These are phyloP conservation scores for Knufia petricola DNA, from an alignment of 2,329 filamentous ascomycete species.

Conservation along the genomic window DNA sequence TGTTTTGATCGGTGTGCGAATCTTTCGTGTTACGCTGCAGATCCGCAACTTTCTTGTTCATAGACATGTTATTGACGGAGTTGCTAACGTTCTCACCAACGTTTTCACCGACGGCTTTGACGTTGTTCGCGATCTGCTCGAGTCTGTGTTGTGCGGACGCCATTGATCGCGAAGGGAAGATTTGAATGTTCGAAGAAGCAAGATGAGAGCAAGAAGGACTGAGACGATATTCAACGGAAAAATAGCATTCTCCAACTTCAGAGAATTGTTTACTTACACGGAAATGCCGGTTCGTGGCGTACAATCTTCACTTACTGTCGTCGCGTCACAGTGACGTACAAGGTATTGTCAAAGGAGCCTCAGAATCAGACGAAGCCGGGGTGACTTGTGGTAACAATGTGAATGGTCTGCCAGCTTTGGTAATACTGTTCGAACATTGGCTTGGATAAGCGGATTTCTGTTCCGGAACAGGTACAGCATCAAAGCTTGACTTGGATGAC, in stretches of 20 bases:
- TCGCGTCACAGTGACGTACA: not conserved
- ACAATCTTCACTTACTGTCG: no score
- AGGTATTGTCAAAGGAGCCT: not conserved
- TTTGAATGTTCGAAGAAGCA: no score
- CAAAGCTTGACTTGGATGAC: no score
- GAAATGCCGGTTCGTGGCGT: not conserved
- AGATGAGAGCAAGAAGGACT: no score
- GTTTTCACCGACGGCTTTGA: conserved; percentile 12
- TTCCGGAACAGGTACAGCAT: no score
- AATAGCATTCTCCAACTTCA: no score
- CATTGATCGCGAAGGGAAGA: no score
- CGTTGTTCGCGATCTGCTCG: conserved; percentile 12
- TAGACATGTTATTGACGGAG: conserved; percentile 11
- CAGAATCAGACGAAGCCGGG: not conserved
- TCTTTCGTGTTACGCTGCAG: conserved; percentile 45
- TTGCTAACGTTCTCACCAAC: no score
- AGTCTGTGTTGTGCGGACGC: no score
- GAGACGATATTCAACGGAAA: no score
- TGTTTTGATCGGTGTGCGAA: conserved; percentile 46
- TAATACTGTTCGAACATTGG: no score
- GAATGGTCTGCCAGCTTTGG: not conserved
- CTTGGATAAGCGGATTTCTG: no score
- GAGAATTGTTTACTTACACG: not conserved
- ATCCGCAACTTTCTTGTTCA: conserved; percentile 34
- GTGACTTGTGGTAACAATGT: not conserved